Evolutionary conservation across 495 filamentous ascomycete species (phyloP), one percentile per base, ranked within the genome.

Genomic region (Neurospora terricola): DNA sequence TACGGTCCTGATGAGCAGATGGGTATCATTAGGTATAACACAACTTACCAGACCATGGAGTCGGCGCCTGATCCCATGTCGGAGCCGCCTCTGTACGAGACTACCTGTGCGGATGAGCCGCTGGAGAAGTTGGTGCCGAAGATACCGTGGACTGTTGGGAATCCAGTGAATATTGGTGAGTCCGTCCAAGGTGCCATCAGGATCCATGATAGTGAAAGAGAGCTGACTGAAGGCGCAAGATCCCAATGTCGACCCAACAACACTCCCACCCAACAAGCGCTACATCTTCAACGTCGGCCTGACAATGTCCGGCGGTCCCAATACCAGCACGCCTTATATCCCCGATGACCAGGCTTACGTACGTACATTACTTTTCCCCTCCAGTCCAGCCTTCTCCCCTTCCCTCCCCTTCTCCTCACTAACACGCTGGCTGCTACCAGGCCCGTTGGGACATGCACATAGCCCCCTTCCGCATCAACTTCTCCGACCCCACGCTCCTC

Each of bases 401-500:
- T 16, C 37, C 6, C 12, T 39, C 23, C 18, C 59, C 9, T 12
- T 21, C 59, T 37, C 11, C 10, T 30, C 45, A 71, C 30, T 66
- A 66, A 10, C n/a, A 30, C 21, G 27, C 27, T 30, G 27, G 27
- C 39, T 12, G 14, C 39, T 4, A 30, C 18, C 16, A 71, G 72
- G 23, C 48, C 34, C 69, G 74, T 4, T 73, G 74, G 72, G 71
- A 43, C 21, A 71, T 73, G 72, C 69, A 73, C 48, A 38, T 48
- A 0, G 69, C 72, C 23, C 74, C 74, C 34, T 76, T 86, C 45
- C 73, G 77, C 12, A 72, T 81, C 11, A 76, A 86, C 62, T 88
- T 84, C 82, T 79, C 74, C 6, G 76, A 84, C 54, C 83, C 83
- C 11, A 81, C 82, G 1, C 38, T 76, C 18, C 70, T 76, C 42